Percentiles rank a stretch among this genome's conserved stretches.
Conservation (phyloP, 116 monocot genomes). For the Papilionanthe hybrid region DNA sequence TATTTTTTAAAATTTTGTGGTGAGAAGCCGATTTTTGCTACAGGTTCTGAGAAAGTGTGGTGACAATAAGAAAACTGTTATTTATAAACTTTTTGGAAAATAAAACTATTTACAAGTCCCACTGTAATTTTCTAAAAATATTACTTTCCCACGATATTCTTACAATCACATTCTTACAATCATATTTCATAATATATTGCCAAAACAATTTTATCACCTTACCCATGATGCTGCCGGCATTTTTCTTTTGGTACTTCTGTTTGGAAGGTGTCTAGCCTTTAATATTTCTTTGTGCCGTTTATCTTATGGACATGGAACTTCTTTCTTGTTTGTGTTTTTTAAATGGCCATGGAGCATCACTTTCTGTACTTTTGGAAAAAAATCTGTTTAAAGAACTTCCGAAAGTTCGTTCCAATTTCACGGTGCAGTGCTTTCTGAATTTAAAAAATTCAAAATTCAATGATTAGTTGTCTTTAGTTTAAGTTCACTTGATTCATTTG, state of each 20-base stretch:
- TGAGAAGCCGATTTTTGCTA: background rate
- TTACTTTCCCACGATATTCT: too few relatives aligned
- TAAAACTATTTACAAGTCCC: too few relatives aligned
- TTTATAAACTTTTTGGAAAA: too few relatives aligned
- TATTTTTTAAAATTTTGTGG: too few relatives aligned
- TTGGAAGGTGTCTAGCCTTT: background rate
- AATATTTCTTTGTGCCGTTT: background rate
- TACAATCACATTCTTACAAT: too few relatives aligned
- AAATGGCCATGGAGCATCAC: background rate
- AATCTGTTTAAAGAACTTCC: background rate
- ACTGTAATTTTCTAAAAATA: too few relatives aligned
- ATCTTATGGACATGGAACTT: background rate
- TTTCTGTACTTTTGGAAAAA: background rate
- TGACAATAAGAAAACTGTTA: too few relatives aligned
- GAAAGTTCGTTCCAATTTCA: background rate
- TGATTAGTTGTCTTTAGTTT: background rate
- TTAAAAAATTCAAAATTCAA: background rate
- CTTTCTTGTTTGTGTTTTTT: background rate
- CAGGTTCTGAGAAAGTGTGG: background rate
- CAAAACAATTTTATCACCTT: background rate
- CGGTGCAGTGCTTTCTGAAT: background rate
- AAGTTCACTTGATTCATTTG: background rate
- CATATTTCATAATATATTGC: background rate
- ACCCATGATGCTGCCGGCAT: slow-evolving; percentile 2
- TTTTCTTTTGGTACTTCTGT: background rate